phyloP scores from a whole-genome alignment of 2,329 filamentous ascomycete genomes.

The Zymoseptoria passerinii region DNA sequence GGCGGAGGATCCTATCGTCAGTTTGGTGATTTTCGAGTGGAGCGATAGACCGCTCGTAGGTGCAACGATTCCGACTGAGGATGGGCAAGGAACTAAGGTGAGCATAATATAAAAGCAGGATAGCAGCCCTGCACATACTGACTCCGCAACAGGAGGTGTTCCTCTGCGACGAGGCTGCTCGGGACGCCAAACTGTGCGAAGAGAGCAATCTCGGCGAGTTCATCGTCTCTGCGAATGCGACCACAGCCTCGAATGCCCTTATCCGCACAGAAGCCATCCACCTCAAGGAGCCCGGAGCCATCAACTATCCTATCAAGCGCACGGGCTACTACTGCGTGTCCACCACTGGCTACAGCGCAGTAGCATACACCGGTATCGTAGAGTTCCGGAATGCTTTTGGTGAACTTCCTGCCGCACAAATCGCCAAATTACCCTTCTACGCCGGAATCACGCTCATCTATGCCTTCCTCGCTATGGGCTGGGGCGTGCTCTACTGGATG shows the following conservation, averaged over 20 bases:
- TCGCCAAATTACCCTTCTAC: conserved; percentile 95
- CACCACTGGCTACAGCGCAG: conserved; percentile 59
- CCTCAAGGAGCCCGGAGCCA: conserved; percentile 62
- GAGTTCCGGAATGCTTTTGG: conserved; percentile 96
- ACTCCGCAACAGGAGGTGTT: conserved; percentile 46
- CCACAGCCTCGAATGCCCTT: conserved; percentile 57
- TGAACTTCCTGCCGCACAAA: conserved; percentile 89
- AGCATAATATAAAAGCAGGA: conserved; percentile 1
- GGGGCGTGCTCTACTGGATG: conserved; percentile 92
- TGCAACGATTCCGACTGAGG: conserved; percentile 45
- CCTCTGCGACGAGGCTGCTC: conserved; percentile 67
- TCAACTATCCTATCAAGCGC: conserved; percentile 77
- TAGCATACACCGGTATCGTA: conserved; percentile 66
- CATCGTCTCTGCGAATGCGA: conserved; percentile 69
- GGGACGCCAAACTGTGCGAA: conserved; percentile 64
- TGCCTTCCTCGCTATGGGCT: conserved; percentile 76
- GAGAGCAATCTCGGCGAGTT: conserved; percentile 73
- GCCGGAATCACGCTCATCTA: conserved; percentile 91
- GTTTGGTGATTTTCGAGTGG: conserved; percentile 91
- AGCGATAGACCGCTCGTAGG: conserved; percentile 74
- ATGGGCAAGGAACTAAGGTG: conserved; percentile 37
- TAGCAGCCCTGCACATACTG: conserved; percentile 2
- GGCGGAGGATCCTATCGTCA: conserved; percentile 65
- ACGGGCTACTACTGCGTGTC: conserved; percentile 96
- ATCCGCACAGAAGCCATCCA: conserved; percentile 77